A percentile compares a stretch with the other conserved stretches of the same genome.
Evolutionary conservation across 371 early-diverging fungal species (phyloP).

Genomic region (Mucor indicus): DNA sequence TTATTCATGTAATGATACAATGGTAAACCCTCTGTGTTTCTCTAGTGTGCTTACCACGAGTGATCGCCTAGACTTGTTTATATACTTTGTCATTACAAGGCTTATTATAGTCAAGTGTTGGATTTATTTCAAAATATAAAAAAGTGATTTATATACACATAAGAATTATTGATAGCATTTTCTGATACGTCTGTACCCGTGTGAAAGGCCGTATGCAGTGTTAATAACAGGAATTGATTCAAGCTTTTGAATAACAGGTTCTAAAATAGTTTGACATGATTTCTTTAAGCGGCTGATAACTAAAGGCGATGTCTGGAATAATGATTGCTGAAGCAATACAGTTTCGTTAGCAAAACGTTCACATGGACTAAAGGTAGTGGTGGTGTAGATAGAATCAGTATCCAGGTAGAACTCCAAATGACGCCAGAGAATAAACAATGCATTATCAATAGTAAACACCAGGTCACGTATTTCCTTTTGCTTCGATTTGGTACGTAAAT

Average conservation of each 20-base stretch:
- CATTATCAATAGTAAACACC: constrained; percentile 26
- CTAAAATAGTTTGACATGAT: constrained; percentile 8
- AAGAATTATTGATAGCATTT: too few species aligned
- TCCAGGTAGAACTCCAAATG: constrained; percentile 34
- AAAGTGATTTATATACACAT: not conserved
- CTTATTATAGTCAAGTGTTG: too few species aligned
- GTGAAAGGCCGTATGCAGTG: too few species aligned
- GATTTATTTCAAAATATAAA: too few species aligned
- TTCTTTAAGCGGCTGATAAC: constrained; percentile 14
- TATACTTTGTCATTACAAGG: too few species aligned
- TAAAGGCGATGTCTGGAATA: constrained; percentile 27
- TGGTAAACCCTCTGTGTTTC: too few species aligned
- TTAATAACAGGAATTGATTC: not conserved
- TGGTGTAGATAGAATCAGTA: constrained; percentile 2
- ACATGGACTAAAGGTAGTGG: constrained; percentile 20
- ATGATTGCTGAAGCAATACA: constrained; percentile 18
- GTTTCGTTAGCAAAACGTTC: constrained; percentile 14
- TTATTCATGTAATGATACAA: too few species aligned
- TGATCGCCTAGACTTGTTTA: too few species aligned
- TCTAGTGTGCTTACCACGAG: too few species aligned
- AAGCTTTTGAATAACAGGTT: constrained; percentile 23
- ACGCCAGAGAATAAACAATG: constrained; percentile 30
- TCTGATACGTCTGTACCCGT: too few species aligned
- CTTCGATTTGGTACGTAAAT: constrained; percentile 14
- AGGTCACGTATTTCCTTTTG: constrained; percentile 19